Base-by-base conservation (phyloP, 345 rosid species). In the Bruguiera parviflora region DNA sequence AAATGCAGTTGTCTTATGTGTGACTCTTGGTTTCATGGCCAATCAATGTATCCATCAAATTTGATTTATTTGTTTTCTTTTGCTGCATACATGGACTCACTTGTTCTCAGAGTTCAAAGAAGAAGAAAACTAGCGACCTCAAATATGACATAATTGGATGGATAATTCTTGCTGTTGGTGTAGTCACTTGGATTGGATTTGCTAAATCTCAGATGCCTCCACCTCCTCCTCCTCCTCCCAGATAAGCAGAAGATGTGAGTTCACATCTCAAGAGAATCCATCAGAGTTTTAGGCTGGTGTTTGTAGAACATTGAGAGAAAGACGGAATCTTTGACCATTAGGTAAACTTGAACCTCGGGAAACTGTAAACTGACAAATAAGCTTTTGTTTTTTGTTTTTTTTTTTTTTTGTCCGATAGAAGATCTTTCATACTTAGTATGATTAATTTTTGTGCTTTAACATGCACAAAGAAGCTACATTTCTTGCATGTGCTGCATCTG, bases 141-240 rank as follows among this genome's bases (percentile, higher is more conserved):
- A 89, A 75, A 74, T 94, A 94, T 29, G 96, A 94, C 76, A 77
- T 88, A 67, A 77, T 81, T 53, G 96, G 97, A 49, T 89, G 96
- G 97, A 79, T 91, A 55, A 87, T 91, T 77, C 88, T 94, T 32
- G 97, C 89, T 24, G 86, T 88, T 15, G 97, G 98, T 19, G 63
- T 91, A 66, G 90, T 94, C 47, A 87, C 92, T 0, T 91, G 92
- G 91, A 78, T 91, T 3, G 92, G 97, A 33, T 85, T 89, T 58
- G 86, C 97, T 0, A 93, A 91, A 79, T 84, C 89, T 61, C 87
- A 87, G 19, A 25, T 84, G 82, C 93, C 93, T 5, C 78, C 89
- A 1, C 76, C 74, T 8, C 70, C 86, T 2, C 74, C 81, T 0
- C 63, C 84, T 11, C 71, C 79, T 8, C 80, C 86, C 0, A 71